Evolutionary conservation across 2,329 filamentous ascomycete genomes (phyloP), one percentile per base, ranked within the genome.

Genomic region (Alternaria conjuncta): DNA sequence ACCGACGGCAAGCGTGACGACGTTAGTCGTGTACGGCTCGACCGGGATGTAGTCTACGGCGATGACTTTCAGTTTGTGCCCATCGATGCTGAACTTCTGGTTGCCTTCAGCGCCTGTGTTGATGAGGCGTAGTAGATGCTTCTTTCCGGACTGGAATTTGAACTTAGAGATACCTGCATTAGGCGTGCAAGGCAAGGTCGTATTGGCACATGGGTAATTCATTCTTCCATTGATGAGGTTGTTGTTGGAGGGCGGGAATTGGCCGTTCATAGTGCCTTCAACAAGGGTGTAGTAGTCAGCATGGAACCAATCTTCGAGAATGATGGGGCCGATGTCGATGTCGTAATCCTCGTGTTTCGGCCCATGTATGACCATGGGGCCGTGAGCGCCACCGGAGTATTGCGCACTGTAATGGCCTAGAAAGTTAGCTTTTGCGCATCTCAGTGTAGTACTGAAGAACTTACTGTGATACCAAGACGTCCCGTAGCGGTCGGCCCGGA

Each of bases 291-390:
- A 74, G 63, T 76, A 71, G 44, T 71, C 69, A 25, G 64, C 63
- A 62, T 83, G 81, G 54, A 70, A 79, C 80, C 81, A 82, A 61
- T 83, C 82, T 7, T 75, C 75, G 25, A 83, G 62, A 18, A 81
- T 54, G 41, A 82, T 67, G 6, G 79, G 79, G 4, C 81, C 82
- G 18, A 81, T 64, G 64, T 83, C 82, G 7, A 72, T 73, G 54
- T 83, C 82, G 62, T 81, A 83, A 7, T 78, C 64, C 20, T 69
- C 69, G 28, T 74, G 69, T 15, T 73, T 69, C 4, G 80, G 80
- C 4, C 79, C 79, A 41, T 82, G 66, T 20, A 81, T 78, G 13
- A 80, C 68, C 57, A 81, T 71, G 9, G 78, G 70, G n/a, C 81
- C 81, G 25, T 76, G 72, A 18, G 78, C 64, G 64, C 81, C 81